Base-by-base conservation (phyloP, 805 yeast genomes). In the Saturnispora ahearnii region DNA sequence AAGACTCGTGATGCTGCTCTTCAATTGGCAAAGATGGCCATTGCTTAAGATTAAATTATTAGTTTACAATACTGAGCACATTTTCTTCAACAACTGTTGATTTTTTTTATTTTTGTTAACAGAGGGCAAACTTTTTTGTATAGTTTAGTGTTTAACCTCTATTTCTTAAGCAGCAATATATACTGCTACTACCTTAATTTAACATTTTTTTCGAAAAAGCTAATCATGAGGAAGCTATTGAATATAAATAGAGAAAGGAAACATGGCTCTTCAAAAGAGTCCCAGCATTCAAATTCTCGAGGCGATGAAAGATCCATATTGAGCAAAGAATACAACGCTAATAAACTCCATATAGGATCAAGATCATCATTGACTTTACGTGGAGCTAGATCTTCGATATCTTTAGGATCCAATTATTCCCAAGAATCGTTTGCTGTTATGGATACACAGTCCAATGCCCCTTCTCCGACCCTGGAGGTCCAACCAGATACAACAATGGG, bases 1-100 rank as follows among this genome's bases (percentile, higher is more conserved):
- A 74, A 81, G 61, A 76, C 95, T 24, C 71, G 74, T 55, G 96
- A 88, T 47, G 84, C 86, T 31, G 97, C 83, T 12, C 63, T 88
- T 51, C 67, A 78, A 61, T 74, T 93, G 66, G 97, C 98, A 6
- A 70, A 59, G 46, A 51, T 46, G 57, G 53, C 65, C 15, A 22
- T 60, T 29, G 30, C 30, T 38, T 38, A 24, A 22, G 15, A 22
- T 13, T 7, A 18, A 9, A 41, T 21, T 30, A n/a, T 34, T 5
- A n/a, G 32, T 11, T n/a, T 34, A n/a, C 37, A 36, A 29, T 3
- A 12, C 29, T 29, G 36, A 29, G 36, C 36, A 18, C 21, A 18
- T 36, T 9, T 36, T 18, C 6, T 18, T 36, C 40, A 26, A 26
- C 29, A 26, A 26, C 29, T 8, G 29, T 26, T 26, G 29, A 26